Evolutionary conservation across 2,329 filamentous ascomycete genomes (phyloP).

Genomic region (Alternaria incomplexa): DNA sequence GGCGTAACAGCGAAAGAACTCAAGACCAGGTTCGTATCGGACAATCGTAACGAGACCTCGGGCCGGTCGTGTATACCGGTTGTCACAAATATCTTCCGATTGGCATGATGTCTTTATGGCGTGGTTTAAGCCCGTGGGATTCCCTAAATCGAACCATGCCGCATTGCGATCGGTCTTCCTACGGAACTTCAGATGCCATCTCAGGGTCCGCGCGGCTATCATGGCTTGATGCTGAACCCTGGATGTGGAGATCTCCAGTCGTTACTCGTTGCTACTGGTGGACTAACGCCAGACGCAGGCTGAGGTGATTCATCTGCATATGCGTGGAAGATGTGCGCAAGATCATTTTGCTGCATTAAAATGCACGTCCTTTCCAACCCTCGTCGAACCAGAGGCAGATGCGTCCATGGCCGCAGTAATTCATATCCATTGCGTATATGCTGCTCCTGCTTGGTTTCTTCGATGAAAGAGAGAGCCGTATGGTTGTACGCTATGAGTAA

Average conservation of each 20-base stretch:
- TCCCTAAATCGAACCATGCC: not conserved
- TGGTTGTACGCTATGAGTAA: conserved; percentile 27
- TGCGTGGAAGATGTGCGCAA: conserved; percentile 18
- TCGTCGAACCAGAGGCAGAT: conserved; percentile 25
- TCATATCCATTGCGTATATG: conserved; percentile 34
- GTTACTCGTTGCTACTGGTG: conserved; percentile 6
- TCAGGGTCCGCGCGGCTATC: not conserved
- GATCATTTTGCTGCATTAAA: conserved; percentile 26
- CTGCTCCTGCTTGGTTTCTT: conserved; percentile 28
- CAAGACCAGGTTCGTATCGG: not conserved
- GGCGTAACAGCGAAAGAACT: not conserved
- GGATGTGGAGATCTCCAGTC: conserved; percentile 3
- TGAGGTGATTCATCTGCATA: conserved; percentile 11
- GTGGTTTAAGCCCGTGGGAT: not conserved
- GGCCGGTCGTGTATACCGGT: not conserved
- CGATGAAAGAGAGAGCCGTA: conserved; percentile 25
- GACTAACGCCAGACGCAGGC: not conserved
- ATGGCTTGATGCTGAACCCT: not conserved
- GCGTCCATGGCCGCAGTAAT: conserved; percentile 25
- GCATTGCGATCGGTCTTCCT: not conserved
- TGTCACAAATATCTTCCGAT: not conserved
- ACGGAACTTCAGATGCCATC: not conserved
- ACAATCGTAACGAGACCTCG: not conserved
- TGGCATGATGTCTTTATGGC: not conserved
- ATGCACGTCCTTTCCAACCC: conserved; percentile 27